A percentile compares a stretch with the other conserved stretches of the same genome.
Evolutionary conservation across 306 rosid genomes (phyloP).

Genomic region (Clitoria ternatea): DNA sequence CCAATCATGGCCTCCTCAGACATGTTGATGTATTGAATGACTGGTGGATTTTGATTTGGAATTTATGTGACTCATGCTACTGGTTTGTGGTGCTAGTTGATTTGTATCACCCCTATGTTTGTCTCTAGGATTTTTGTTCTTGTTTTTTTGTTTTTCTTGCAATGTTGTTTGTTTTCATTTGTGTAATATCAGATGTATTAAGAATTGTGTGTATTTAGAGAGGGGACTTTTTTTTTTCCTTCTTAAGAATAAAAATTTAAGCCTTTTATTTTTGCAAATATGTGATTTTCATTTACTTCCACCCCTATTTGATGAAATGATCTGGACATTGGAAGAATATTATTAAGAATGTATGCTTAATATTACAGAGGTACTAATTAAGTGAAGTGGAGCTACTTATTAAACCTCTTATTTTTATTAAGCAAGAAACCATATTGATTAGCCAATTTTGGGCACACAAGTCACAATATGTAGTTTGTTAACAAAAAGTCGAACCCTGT

Average conservation of each 20-base stretch:
- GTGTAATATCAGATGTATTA: neutral
- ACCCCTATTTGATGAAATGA: neutral
- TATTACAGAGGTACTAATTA: neutral
- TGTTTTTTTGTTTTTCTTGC: neutral
- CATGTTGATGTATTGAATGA: constrained; percentile 32
- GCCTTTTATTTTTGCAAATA: neutral
- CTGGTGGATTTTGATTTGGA: neutral
- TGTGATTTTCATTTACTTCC: neutral
- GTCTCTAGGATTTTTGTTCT: neutral
- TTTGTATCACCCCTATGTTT: neutral
- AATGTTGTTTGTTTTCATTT: constrained; percentile 1
- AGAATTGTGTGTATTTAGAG: neutral
- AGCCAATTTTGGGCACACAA: constrained; percentile 43
- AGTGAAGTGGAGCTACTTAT: too few relatives aligned
- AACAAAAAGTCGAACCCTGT: constrained; percentile 55
- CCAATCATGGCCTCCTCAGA: constrained; percentile 42
- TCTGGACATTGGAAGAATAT: neutral
- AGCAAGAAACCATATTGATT: neutral
- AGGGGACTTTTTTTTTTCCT: neutral
- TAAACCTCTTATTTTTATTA: neutral
- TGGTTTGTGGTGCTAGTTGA: neutral
- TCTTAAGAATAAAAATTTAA: neutral
- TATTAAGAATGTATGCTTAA: neutral
- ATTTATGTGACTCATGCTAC: neutral
- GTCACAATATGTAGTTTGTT: constrained; percentile 21